Conservation (phyloP, 1,284 basidiomycete genomes). For the Athelia psychrophila region DNA sequence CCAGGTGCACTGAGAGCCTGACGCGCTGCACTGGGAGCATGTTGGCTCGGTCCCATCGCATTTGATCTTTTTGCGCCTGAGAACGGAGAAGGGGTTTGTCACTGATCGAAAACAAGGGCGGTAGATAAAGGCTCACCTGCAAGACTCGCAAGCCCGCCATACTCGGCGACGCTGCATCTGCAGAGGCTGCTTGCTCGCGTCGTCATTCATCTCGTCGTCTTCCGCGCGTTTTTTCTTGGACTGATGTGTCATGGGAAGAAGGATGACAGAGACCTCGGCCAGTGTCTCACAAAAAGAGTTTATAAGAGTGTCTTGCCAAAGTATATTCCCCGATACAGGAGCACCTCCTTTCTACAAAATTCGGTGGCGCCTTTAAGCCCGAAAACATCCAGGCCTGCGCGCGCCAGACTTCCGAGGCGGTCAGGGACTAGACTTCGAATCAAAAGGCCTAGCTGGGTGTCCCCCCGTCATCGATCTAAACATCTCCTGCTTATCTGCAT, state of each 20-base stretch:
- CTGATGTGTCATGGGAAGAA: conserved; percentile 49
- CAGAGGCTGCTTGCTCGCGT: conserved; percentile 64
- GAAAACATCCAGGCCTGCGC: too few relatives aligned
- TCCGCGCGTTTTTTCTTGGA: conserved; percentile 72
- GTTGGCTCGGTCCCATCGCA: conserved; percentile 82
- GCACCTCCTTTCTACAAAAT: background rate
- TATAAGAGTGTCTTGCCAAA: background rate
- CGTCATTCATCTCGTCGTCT: conserved; percentile 48
- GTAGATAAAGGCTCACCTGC: conserved; percentile 53
- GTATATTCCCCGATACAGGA: background rate
- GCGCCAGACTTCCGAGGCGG: too few relatives aligned
- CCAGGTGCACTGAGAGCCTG: conserved; percentile 78
- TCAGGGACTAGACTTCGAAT: too few relatives aligned
- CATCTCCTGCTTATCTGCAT: too few relatives aligned
- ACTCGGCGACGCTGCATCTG: conserved; percentile 74
- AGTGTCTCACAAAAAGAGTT: background rate
- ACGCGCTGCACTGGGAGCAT: conserved; percentile 75
- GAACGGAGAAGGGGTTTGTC: conserved; percentile 14
- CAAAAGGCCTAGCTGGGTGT: too few relatives aligned
- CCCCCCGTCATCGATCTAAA: too few relatives aligned
- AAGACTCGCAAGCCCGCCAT: conserved; percentile 83
- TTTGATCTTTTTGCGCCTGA: conserved; percentile 85
- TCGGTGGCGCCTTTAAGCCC: background rate
- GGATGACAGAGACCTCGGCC: conserved; percentile 32
- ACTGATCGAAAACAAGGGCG: conserved; percentile 13